Evolutionary conservation across 1,139 yeast species (phyloP), one percentile per base, ranked within the genome.

Genomic region (Zygosaccharomyces sapae): DNA sequence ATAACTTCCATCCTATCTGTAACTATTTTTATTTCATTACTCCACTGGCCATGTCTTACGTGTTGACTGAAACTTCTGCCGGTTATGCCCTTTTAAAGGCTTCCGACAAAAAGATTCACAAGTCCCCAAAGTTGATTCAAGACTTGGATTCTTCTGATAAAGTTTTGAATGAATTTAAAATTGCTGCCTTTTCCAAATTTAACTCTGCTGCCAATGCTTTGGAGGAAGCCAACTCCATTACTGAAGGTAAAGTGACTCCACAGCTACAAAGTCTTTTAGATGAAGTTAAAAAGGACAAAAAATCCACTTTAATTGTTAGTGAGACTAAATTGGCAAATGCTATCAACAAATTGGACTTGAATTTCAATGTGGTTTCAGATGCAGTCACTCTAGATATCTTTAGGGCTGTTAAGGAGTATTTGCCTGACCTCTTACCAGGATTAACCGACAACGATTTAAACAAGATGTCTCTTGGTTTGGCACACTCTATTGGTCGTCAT

Each of bases 21-120:
- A 31, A 29, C 6, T 16, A 36, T 13, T 24, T 29, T 13, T n/a
- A 27, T 38, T 33, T 16, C 25, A 24, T 29, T 27, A 3, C 41
- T 13, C 34, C 34, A 35, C 38, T 38, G 47, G 47, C 41, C 47
- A 89, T 89, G 97, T 88, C 97, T 60, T 89, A 80, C 79, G 92
- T 92, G 66, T 81, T 92, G 70, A 86, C 97, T 54, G 98, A 92
- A 77, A 92, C 97, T 56, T 87, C 97, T 57, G 98, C 98, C 49
- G 98, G 98, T 68, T 92, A 92, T 69, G 97, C 97, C 68, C 79
- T 92, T 68, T 80, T 92, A 66, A 92, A 92, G 75, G 96, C 97
- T 51, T 83, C 96, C 56, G 97, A 92, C 77, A 92, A 92, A 77
- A 92, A 92, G 79, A 85, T 92, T 66, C 83, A 90, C 79, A 89